A percentile compares a stretch with the other conserved stretches of the same genome.
Conservation (phyloP, 2,329 filamentous ascomycete genomes). For the Tolypocladium album region DNA sequence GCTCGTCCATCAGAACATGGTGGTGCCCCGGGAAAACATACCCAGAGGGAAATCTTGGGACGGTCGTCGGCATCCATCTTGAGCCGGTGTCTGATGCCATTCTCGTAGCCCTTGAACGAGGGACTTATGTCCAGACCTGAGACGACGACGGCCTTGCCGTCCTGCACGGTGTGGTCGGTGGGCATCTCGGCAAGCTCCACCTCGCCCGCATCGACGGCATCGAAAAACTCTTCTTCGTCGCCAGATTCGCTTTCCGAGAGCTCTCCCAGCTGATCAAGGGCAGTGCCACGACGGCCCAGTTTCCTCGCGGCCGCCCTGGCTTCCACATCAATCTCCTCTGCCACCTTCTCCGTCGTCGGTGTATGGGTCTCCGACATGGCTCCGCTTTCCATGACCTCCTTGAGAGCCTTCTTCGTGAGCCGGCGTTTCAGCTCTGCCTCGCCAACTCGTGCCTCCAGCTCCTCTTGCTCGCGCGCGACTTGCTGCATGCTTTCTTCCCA, state of each 20-base stretch:
- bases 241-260: slow-evolving; percentile 74
- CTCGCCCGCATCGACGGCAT: slow-evolving; percentile 87
- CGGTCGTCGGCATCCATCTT: slow-evolving; percentile 88
- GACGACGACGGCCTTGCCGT: slow-evolving; percentile 29
- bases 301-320: slow-evolving; percentile 28
- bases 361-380: slow-evolving; percentile 21
- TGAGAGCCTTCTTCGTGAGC: slow-evolving; percentile 78
- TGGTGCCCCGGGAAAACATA: slow-evolving; percentile 34
- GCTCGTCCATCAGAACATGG: slow-evolving; percentile 1
- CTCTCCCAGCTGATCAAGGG: slow-evolving; percentile 59
- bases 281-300: slow-evolving; percentile 48
- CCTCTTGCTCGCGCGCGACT: slow-evolving; percentile 89
- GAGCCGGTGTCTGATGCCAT: slow-evolving; percentile 66
- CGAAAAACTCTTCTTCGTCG: slow-evolving; percentile 89
- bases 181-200: slow-evolving; percentile 70
- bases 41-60: slow-evolving; percentile 93
- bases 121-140: slow-evolving; percentile 54
- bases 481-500: slow-evolving; percentile 99
- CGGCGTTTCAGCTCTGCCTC: slow-evolving; percentile 86
- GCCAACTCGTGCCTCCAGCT: slow-evolving; percentile 75
- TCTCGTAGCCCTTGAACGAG: slow-evolving; percentile 85
- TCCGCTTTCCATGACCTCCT: slow-evolving; percentile 63
- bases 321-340: slow-evolving; percentile 19
- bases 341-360: slow-evolving; percentile 16
- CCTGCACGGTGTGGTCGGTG: slow-evolving; percentile 29